Percentiles rank a stretch among this genome's conserved stretches.
These are phyloP conservation scores for Hordeum marinum DNA, from an alignment of 176 grass and related monocot genomes.

Conservation along the genomic window DNA sequence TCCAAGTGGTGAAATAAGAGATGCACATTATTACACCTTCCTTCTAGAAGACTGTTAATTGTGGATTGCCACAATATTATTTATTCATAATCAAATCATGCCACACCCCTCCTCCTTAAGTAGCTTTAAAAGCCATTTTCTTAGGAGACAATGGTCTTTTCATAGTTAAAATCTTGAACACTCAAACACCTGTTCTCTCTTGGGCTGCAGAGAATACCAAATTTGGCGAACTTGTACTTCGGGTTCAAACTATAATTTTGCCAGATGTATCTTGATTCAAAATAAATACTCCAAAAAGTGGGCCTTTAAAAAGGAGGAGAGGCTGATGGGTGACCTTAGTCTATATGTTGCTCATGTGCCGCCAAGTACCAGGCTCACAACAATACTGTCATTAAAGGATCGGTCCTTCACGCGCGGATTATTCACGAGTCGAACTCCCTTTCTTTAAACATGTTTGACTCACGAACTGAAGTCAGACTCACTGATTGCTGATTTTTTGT, in stretches of 20 bases:
- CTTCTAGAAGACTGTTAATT: too few species aligned
- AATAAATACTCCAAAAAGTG: too few species aligned
- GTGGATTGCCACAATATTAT: too few species aligned
- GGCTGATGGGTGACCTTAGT: background rate
- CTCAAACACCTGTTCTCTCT: too few species aligned
- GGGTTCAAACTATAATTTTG: background rate
- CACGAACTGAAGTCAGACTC: too few species aligned
- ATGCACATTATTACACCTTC: background rate
- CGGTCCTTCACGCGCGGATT: too few species aligned
- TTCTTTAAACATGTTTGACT: too few species aligned
- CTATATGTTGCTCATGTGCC: background rate
- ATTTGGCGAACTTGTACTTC: background rate
- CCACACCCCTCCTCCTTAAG: background rate
- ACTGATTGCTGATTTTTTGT: too few species aligned
- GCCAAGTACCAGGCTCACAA: background rate
- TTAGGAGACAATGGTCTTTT: background rate
- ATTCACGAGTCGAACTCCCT: too few species aligned
- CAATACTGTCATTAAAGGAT: background rate
- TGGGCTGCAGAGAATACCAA: too few species aligned
- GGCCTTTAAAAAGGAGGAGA: background rate
- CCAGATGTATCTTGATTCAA: background rate
- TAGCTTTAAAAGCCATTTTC: background rate
- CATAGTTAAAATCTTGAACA: background rate
- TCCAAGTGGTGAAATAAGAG: background rate
- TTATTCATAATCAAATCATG: background rate